Conservation (phyloP, 116 monocot species). For the Phalaenopsis hybrid region DNA sequence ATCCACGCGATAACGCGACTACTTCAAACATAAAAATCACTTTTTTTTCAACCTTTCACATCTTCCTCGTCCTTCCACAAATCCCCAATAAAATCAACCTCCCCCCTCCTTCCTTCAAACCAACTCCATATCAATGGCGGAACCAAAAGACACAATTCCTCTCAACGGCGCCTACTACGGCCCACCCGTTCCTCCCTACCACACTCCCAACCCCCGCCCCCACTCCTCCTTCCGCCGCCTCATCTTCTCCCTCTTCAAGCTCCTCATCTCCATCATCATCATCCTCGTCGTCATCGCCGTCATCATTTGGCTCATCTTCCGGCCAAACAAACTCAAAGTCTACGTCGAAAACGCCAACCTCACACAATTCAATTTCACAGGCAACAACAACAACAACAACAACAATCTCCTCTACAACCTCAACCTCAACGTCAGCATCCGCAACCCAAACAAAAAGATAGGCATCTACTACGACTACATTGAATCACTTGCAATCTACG, state of each 20-base stretch:
- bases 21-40: too few species aligned
- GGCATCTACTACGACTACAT: slow-evolving; percentile 16
- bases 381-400: background rate
- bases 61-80: too few species aligned
- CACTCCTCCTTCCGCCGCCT: background rate
- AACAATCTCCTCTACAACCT: slow-evolving; percentile 9
- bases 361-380: background rate
- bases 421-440: slow-evolving; percentile 9
- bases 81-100: too few species aligned
- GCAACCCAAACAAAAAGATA: slow-evolving; percentile 12
- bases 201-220: background rate
- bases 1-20: too few species aligned
- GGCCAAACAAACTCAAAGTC: slow-evolving; percentile 11
- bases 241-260: background rate
- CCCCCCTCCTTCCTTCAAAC: too few species aligned
- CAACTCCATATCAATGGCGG: too few species aligned
- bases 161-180: background rate
- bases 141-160: background rate
- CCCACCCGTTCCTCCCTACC: background rate
- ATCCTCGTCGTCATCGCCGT: background rate
- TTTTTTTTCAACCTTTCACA: too few species aligned
- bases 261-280: background rate
- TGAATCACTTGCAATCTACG: background rate
- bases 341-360: slow-evolving; percentile 13
- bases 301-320: slow-evolving; percentile 18